Base-by-base conservation (phyloP, 2,329 filamentous ascomycete genomes). In the Microdochium bolleyi region DNA sequence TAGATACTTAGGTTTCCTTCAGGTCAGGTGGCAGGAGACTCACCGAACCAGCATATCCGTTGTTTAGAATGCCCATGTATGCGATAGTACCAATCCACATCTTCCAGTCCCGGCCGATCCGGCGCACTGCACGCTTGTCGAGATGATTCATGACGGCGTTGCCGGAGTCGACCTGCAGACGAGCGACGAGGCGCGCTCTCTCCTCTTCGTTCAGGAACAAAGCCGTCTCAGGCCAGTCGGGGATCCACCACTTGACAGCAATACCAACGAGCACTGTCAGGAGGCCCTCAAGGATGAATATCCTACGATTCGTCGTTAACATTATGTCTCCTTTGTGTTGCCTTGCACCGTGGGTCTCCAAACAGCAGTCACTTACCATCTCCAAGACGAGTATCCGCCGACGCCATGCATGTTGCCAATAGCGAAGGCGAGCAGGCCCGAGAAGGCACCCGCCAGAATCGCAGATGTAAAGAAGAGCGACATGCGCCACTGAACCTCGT, bases 11-110 rank as follows among this genome's bases (percentile, higher is more conserved):
- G n/a, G n/a, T n/a, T n/a, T n/a, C n/a, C n/a, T n/a, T n/a, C n/a
- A n/a, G n/a, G 67, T 80, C 77, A 58, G 75, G 69, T 66, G 83
- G 80, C 70, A 83, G 75, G n/a, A 24, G 21, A 54, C 51, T 55
- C 34, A 56, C 58, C 50, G 63, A 63, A n/a, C 64, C 64, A 10
- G 64, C 68, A 50, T 78, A 76, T 3, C 73, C 74, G 0, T 73
- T 75, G 38, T 74, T 75, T 19, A 76, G 70, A 22, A 71, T 58
- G 24, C 68, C 68, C 54, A 49, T 79, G 50, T 64, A 69, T 41
- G 67, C 62, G 4, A 74, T 57, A 14, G 70, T 66, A 9, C 56
- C 56, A 0, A 57, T 44, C 25, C 54, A 48, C 2, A 74, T 67
- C 55, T 75, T 70, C 70, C 71, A 73, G 50, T 74, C 72, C 0